Conservation (phyloP, 208 protist genomes). For the Leishmania arabica region DNA sequence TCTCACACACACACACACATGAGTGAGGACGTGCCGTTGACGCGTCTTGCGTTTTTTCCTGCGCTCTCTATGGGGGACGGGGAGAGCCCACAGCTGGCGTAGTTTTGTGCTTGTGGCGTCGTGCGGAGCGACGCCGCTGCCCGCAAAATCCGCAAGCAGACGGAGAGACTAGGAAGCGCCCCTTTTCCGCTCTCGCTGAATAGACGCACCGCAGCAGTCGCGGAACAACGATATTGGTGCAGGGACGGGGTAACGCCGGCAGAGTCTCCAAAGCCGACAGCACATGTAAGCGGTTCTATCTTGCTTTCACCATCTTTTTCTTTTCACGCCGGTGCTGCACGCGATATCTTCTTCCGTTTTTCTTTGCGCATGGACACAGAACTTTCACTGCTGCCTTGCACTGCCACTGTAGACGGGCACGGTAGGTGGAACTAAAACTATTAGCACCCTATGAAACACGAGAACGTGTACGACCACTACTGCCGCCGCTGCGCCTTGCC, state of each 20-base stretch:
- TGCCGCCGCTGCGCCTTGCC: neutral
- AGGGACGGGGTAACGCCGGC: neutral
- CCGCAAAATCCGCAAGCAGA: neutral
- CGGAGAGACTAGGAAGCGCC: neutral
- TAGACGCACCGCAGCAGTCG: neutral
- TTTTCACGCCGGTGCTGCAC: neutral
- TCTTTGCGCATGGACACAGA: neutral
- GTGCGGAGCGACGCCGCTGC: neutral
- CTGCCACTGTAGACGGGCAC: neutral
- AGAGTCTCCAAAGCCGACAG: neutral
- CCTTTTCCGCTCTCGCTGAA: neutral
- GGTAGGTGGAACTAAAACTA: neutral
- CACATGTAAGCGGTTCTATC: neutral
- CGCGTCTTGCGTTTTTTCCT: neutral
- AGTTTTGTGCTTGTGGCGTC: neutral
- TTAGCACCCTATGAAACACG: neutral
- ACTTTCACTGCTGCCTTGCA: neutral
- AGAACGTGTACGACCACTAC: neutral
- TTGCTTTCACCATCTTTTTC: neutral
- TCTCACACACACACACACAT: neutral
- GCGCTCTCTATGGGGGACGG: neutral
- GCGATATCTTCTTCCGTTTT: neutral
- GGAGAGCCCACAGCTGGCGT: neutral
- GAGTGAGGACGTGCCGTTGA: neutral
- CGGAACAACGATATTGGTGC: neutral